Conservation (phyloP, 2,329 filamentous ascomycete species). For the Aspergillus ochraceus region DNA sequence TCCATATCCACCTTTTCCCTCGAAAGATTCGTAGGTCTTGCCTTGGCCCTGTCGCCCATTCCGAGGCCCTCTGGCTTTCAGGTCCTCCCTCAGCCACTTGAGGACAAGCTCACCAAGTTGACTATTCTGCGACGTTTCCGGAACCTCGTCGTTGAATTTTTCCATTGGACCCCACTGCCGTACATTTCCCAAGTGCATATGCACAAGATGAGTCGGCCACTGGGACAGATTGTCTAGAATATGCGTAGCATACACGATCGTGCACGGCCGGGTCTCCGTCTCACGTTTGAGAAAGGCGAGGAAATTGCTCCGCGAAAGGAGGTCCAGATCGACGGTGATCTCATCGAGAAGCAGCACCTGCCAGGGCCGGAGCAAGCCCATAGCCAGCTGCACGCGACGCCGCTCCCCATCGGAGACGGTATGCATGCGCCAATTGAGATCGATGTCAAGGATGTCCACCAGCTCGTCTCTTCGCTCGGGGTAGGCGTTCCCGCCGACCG, state of each 20-base stretch:
- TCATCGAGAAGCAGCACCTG: slow-evolving; percentile 87
- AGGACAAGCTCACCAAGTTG: slow-evolving; percentile 84
- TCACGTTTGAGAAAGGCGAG: slow-evolving; percentile 81
- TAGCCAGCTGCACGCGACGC: slow-evolving; percentile 87
- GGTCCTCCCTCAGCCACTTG: slow-evolving; percentile 79
- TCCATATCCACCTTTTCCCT: slow-evolving; percentile 66
- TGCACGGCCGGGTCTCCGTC: slow-evolving; percentile 78
- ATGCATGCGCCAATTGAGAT: slow-evolving; percentile 91
- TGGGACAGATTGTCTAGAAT: slow-evolving; percentile 92
- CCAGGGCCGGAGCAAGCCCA: slow-evolving; percentile 93
- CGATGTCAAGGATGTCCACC: slow-evolving; percentile 84
- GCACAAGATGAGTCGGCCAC: slow-evolving; percentile 94
- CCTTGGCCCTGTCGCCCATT: slow-evolving; percentile 56
- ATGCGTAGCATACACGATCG: slow-evolving; percentile 96
- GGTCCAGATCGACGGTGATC: slow-evolving; percentile 93
- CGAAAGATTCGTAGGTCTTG: slow-evolving; percentile 53
- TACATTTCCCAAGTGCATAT: slow-evolving; percentile 87
- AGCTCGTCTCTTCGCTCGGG: slow-evolving; percentile 82
- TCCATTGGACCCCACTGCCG: slow-evolving; percentile 81
- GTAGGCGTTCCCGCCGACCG: slow-evolving; percentile 83
- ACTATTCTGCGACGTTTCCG: slow-evolving; percentile 69
- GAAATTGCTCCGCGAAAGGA: slow-evolving; percentile 82
- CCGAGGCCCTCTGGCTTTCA: slow-evolving; percentile 75
- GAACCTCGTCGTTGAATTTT: slow-evolving; percentile 60
- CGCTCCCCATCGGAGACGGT: slow-evolving; percentile 92